Evolutionary conservation across 306 rosid species (phyloP), one percentile per base, ranked within the genome.

Genomic region (Gleditsia sinensis): DNA sequence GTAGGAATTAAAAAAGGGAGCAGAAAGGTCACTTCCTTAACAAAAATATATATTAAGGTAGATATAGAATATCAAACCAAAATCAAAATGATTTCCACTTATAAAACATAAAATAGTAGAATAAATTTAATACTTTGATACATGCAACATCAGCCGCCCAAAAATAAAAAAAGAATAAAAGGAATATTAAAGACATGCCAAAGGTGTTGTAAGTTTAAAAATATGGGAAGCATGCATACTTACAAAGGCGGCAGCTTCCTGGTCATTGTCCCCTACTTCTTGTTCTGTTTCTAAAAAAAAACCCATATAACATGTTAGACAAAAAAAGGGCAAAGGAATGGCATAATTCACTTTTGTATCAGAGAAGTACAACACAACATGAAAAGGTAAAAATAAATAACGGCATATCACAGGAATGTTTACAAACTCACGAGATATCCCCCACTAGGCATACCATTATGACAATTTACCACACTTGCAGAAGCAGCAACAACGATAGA

Each of bases 231-330:
- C 50, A 69, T 37, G 75, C 37, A 61, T 34, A 86, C 97, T 87
- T 85, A 93, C 98, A 40, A 73, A 48, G 72, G 61, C 23, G 67
- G 75, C 76, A 40, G 77, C 86, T 73, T 81, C 90, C 32, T 81
- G 77, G 54, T n/a, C 78, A 79, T 30, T 81, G 57, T 66, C 61
- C 75, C 71, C 27, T 25, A 21, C 78, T 48, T 78, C 90, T 20
- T 42, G 65, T 25, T 84, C 78, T 14, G 65, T 72, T 66, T 74
- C 97, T 91, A 75, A 39, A 1, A 53, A n/a, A 24, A 75, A 8
- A 67, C 19, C 62, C 58, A 68, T 39, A 28, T 27, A 56, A 66
- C 55, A 53, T 27, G 71, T 27, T 49, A 27, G 11, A 28, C n/a
- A 43, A 48, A 45, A 67, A 33, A 60, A 64, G 34, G 21, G 17